A percentile compares a stretch with the other conserved stretches of the same genome.
Conservation (phyloP, 441 rosid genomes). For the Breynia disticha region DNA sequence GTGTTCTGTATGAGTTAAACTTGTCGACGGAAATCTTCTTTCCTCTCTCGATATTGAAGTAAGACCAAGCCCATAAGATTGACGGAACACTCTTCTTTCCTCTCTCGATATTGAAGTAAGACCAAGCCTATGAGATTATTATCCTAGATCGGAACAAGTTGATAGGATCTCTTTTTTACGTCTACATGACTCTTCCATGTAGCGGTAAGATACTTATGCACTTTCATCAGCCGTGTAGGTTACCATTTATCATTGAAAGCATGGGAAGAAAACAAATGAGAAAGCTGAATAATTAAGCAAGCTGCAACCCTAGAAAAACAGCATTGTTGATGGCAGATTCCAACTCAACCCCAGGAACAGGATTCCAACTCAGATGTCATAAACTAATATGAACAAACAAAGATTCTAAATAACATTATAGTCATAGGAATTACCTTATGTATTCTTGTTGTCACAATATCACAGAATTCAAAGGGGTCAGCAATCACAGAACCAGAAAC, state of each 20-base stretch:
- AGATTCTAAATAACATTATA: neutral
- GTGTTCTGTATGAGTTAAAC: no score
- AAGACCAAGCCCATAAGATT: no score
- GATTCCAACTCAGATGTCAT: constrained; percentile 20
- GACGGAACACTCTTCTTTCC: no score
- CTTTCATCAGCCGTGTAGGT: no score
- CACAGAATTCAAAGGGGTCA: constrained; percentile 78
- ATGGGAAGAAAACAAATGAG: neutral
- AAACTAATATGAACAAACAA: neutral
- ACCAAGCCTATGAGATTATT: no score
- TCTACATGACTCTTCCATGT: no score
- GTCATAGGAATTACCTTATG: constrained; percentile 49
- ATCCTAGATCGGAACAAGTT: no score
- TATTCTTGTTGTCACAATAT: constrained; percentile 85
- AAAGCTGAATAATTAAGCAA: neutral
- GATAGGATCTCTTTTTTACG: no score
- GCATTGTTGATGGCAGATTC: constrained; percentile 87
- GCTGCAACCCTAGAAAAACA: constrained; percentile 84
- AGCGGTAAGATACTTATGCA: no score
- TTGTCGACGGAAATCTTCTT: no score
- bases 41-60: no score
- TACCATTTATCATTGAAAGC: neutral
- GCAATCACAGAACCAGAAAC: constrained; percentile 83
- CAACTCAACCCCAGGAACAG: constrained; percentile 66
- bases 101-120: no score